Conservation (phyloP, 1,284 basidiomycete species). For the Ceratobasidium sp. region DNA sequence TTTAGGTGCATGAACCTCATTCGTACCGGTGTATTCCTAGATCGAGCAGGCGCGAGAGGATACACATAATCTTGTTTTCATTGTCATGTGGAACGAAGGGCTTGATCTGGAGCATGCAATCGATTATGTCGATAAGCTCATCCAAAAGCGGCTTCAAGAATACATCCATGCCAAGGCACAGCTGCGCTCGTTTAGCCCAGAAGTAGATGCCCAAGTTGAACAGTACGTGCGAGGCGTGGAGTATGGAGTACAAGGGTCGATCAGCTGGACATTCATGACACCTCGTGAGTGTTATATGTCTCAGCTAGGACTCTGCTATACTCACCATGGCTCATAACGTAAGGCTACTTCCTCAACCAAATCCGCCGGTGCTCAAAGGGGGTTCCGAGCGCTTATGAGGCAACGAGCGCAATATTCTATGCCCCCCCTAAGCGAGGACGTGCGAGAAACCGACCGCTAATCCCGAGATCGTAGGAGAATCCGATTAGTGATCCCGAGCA, state of each 20-base stretch:
- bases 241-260: conserved; percentile 65
- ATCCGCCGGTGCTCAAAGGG: no score
- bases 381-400: no score
- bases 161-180: conserved; percentile 59
- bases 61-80: conserved; percentile 66
- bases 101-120: conserved; percentile 62
- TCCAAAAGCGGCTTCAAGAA: conserved; percentile 60
- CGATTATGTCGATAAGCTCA: conserved; percentile 62
- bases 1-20: conserved; percentile 27
- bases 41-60: conserved; percentile 65
- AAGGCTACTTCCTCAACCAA: conserved; percentile 32
- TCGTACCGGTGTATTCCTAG: conserved; percentile 41
- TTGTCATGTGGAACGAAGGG: conserved; percentile 63
- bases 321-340: background rate
- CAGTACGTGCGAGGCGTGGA: conserved; percentile 62
- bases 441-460: no score
- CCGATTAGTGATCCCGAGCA: no score
- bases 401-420: no score
- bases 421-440: no score
- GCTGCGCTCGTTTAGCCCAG: conserved; percentile 62
- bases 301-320: background rate
- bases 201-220: conserved; percentile 60
- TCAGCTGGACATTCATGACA: conserved; percentile 62
- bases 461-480: no score
- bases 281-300: conserved; percentile 33